Percentiles rank a stretch among this genome's conserved stretches.
Conservation (phyloP, 345 rosid genomes). For the Isatis tinctoria region DNA sequence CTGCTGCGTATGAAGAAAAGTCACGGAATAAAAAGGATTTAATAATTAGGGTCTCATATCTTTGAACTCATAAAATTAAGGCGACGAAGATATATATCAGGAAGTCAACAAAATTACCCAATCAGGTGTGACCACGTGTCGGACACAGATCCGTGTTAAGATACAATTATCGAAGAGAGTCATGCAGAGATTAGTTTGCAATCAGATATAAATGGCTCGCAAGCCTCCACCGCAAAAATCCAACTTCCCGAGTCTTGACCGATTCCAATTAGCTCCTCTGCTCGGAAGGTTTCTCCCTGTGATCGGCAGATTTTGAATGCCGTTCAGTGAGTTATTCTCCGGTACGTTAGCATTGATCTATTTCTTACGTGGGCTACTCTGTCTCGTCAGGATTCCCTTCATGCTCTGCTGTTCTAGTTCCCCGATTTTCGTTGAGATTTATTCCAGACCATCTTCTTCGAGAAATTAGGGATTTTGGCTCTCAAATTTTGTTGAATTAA, state of each 20-base stretch:
- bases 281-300: neutral
- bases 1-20: no score
- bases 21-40: no score
- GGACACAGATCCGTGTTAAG: neutral
- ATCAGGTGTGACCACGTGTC: neutral
- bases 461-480: neutral
- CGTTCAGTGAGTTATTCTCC: slow-evolving; percentile 18
- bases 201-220: slow-evolving; percentile 15
- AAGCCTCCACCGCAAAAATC: slow-evolving; percentile 11
- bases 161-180: neutral
- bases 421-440: neutral
- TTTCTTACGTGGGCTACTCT: slow-evolving; percentile 2
- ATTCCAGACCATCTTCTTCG: neutral
- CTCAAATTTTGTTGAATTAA: neutral
- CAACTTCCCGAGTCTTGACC: neutral
- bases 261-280: neutral
- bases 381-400: neutral
- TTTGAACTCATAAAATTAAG: neutral
- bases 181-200: slow-evolving; percentile 3
- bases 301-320: slow-evolving; percentile 27
- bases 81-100: neutral
- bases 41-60: neutral
- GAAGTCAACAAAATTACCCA: neutral
- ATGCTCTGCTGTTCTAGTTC: slow-evolving; percentile 1
- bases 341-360: slow-evolving; percentile 19